Evolutionary conservation across 495 filamentous ascomycete genomes (phyloP), one percentile per base, ranked within the genome.

Genomic region (Aspergillus kassunensis): DNA sequence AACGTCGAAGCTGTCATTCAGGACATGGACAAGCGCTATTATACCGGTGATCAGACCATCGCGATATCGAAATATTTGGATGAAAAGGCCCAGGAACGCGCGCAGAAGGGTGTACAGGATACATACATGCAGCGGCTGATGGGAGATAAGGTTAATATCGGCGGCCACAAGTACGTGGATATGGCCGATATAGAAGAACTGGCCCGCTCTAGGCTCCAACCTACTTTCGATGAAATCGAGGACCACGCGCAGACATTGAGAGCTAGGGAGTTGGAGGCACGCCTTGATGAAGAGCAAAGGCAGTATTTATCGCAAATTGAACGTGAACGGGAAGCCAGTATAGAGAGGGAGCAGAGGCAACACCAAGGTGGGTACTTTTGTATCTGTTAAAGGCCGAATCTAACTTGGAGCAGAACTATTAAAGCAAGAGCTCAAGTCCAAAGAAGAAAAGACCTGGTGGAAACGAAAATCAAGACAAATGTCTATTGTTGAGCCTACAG

Each of bases 201-300:
- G 54, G 93, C 93, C 0, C 80, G 81, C 9, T 77, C 78, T 27
- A 84, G 86, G 59, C 77, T 98, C n/a, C 88, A 90, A 65, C 93
- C 93, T 15, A 81, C 93, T 0, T 65, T 98, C n/a, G 88, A 97
- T 60, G 89, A 96, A 57, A 95, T 98, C 31, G 82, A 83, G 42
- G 84, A 85, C 16, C 84, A 80, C 27, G 85, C 86, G 0, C 88
- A 92, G 60, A 71, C 72, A 41, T 83, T 88, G 58, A 74, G 76
- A 33, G 82, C 82, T 10, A 68, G 76, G 47, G 81, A 86, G 39
- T 60, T 80, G 30, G 84, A 84, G 56, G 66, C 69, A 13, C 70
- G 76, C 11, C 65, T 83, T 19, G 79, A 85, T 51, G 68, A 74
- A 39, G 75, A 81, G 54, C 70, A 81, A 56, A 55, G 67, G 37